Conservation (phyloP, 1,284 basidiomycete genomes). For the Marasmius fiardii region DNA sequence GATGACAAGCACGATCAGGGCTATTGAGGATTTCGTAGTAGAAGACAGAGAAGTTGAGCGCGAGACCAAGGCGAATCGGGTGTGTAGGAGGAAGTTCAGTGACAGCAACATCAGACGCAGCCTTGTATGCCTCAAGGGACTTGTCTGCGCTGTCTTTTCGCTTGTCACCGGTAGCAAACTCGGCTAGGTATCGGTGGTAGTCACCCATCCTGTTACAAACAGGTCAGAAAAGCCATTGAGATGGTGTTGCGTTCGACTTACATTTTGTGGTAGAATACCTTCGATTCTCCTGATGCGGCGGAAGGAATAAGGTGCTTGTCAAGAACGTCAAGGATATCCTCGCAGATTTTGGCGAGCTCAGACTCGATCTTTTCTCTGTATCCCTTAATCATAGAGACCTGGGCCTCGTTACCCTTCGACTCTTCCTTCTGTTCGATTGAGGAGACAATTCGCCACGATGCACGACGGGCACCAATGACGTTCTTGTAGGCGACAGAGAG, state of each 20-base stretch:
- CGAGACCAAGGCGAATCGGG: slow-evolving; percentile 98
- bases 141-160: slow-evolving; percentile 98
- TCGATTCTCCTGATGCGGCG: slow-evolving; percentile 96
- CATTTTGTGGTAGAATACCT: slow-evolving; percentile 99
- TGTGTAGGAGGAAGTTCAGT: slow-evolving; percentile 98
- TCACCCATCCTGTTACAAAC: slow-evolving; percentile 90
- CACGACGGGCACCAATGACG: slow-evolving; percentile 98
- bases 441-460: slow-evolving; percentile 98
- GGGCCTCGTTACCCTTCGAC: slow-evolving; percentile 97
- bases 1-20: slow-evolving; percentile 98
- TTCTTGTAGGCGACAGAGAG: slow-evolving; percentile 99
- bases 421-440: slow-evolving; percentile 99
- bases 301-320: slow-evolving; percentile 99
- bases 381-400: slow-evolving; percentile 98
- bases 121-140: slow-evolving; percentile 99
- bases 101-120: slow-evolving; percentile 96
- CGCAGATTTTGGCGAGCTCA: slow-evolving; percentile 98
- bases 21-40: slow-evolving; percentile 99
- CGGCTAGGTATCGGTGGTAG: slow-evolving; percentile 99
- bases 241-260: slow-evolving; percentile 36
- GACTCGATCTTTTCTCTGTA: slow-evolving; percentile 99
- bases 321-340: slow-evolving; percentile 98
- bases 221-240: slow-evolving; percentile 1
- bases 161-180: slow-evolving; percentile 99
- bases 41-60: slow-evolving; percentile 99